Conservation (phyloP, 2,329 filamentous ascomycete species). For the Lasiodiplodia sp. region DNA sequence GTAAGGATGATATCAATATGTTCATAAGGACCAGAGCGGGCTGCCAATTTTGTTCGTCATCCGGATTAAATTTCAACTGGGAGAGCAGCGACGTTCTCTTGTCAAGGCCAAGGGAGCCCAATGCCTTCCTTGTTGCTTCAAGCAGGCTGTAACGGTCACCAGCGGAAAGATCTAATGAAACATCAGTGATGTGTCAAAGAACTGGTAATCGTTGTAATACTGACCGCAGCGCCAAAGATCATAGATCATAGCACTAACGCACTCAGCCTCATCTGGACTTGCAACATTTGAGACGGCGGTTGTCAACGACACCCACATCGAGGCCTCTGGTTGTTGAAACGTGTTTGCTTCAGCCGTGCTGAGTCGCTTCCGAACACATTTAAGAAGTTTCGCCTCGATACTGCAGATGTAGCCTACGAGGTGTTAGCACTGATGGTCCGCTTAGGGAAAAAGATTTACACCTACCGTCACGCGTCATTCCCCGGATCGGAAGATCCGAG, state of each 20-base stretch:
- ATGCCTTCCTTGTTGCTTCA: constrained; percentile 15
- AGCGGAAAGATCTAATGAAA: constrained; percentile 20
- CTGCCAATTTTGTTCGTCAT: constrained; percentile 17
- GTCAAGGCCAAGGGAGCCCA: constrained; percentile 18
- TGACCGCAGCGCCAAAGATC: constrained; percentile 25
- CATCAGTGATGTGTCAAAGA: not conserved
- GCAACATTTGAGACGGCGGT: constrained; percentile 22
- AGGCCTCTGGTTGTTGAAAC: constrained; percentile 16
- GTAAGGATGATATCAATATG: constrained; percentile 23
- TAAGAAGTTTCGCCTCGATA: constrained; percentile 28
- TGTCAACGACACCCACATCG: constrained; percentile 24
- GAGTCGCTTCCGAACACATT: constrained; percentile 8
- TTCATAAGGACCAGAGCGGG: constrained; percentile 20
- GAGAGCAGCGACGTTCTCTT: constrained; percentile 20
- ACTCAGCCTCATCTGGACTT: constrained; percentile 20
- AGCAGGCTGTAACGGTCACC: constrained; percentile 25
- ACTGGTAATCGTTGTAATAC: not conserved
- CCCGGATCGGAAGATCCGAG: constrained; percentile 20
- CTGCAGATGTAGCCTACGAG: constrained; percentile 17
- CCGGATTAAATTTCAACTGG: constrained; percentile 13
- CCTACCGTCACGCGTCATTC: constrained; percentile 22
- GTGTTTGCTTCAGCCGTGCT: constrained; percentile 4
- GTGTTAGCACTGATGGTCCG: not conserved
- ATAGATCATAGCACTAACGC: constrained; percentile 23
- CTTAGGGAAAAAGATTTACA: not conserved